phyloP scores from a whole-genome alignment of 192 early-diverging fungal species.

The Pecoramyces ruminantium region DNA sequence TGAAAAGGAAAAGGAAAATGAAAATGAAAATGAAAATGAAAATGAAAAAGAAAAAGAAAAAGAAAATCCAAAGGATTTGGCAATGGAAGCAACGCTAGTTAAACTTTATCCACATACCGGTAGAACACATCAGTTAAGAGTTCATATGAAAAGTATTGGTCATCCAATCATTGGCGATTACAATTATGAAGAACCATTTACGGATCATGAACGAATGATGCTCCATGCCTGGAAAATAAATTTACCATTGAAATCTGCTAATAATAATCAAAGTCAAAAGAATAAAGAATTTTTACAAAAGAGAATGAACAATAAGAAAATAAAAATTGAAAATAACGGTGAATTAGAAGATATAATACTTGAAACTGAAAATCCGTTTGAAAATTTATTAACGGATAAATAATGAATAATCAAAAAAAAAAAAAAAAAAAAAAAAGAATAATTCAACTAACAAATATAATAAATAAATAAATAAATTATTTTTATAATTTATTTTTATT shows the following conservation, averaged over 20 bases:
- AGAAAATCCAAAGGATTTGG: background rate
- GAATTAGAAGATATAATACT: background rate
- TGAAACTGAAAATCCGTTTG: background rate
- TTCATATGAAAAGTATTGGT: conserved; percentile 13
- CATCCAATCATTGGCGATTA: conserved; percentile 17
- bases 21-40: background rate
- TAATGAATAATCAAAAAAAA: too few relatives aligned
- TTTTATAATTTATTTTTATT: too few relatives aligned
- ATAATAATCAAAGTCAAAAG: background rate
- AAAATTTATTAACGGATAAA: background rate
- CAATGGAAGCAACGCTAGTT: conserved; percentile 9
- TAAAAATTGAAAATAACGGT: background rate
- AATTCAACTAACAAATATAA: too few relatives aligned
- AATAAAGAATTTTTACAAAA: too few relatives aligned
- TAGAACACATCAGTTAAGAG: conserved; percentile 14
- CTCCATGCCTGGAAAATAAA: conserved; percentile 13
- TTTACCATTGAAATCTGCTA: background rate
- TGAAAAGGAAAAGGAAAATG: too few relatives aligned
- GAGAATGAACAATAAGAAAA: background rate
- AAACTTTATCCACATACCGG: conserved; percentile 9
- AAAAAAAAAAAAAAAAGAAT: too few relatives aligned
- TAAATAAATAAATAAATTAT: too few relatives aligned
- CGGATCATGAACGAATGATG: conserved; percentile 14
- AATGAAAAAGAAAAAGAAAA: background rate
- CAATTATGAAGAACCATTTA: conserved; percentile 11